Conservation (phyloP, 192 early-diverging fungal species). For the Coemansia sp. region DNA sequence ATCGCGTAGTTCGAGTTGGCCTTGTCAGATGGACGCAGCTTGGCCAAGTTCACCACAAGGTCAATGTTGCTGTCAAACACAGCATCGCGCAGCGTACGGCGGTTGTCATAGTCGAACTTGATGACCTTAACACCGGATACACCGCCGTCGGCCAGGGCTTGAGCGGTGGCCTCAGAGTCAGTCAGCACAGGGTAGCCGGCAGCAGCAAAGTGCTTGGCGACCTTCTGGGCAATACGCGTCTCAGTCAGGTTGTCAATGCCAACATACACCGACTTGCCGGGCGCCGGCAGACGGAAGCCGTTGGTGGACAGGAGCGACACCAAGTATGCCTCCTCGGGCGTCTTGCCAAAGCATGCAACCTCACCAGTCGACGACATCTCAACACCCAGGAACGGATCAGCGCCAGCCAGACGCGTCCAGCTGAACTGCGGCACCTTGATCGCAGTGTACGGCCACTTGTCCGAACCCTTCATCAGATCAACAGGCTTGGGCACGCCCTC, state of each 20-base stretch:
- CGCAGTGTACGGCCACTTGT: constrained; percentile 69
- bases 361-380: constrained; percentile 99
- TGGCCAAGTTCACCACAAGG: constrained; percentile 70
- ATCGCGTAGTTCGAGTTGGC: constrained; percentile 72
- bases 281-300: constrained; percentile 82
- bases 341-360: constrained; percentile 93
- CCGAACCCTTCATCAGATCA: constrained; percentile 47
- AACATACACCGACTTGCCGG: constrained; percentile 64
- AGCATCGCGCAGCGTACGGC: constrained; percentile 58
- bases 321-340: constrained; percentile 87
- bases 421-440: constrained; percentile 96
- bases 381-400: constrained; percentile 95
- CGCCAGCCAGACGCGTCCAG: constrained; percentile 93
- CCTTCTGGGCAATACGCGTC: constrained; percentile 64
- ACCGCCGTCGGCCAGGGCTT: constrained; percentile 50
- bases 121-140: constrained; percentile 46
- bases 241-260: constrained; percentile 77
- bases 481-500: constrained; percentile 60
- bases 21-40: constrained; percentile 62
- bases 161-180: constrained; percentile 61
- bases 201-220: constrained; percentile 59
- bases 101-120: constrained; percentile 54
- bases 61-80: constrained; percentile 66
- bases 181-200: constrained; percentile 72
- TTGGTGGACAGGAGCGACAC: constrained; percentile 81